Conservation (phyloP, 768 basidiomycete genomes). For the Mycena alexandri region DNA sequence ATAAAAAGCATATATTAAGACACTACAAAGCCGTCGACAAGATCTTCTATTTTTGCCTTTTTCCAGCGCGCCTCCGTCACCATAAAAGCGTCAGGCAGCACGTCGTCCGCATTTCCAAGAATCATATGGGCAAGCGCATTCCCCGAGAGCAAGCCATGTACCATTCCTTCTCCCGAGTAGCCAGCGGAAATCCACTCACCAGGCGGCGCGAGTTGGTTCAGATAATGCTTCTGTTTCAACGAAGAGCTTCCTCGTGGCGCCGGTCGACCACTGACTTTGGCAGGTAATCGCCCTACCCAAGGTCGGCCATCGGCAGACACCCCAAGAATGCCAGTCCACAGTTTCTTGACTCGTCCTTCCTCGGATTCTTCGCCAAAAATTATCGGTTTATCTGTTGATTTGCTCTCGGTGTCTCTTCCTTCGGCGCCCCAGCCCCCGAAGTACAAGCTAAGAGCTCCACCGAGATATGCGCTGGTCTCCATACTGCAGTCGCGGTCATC, state of each 20-base stretch:
- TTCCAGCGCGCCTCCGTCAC: constrained; percentile 52
- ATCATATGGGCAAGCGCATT: constrained; percentile 64
- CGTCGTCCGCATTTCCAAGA: constrained; percentile 45
- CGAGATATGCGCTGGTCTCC: constrained; percentile 56
- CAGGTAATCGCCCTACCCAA: constrained; percentile 64
- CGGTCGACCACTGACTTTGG: constrained; percentile 47
- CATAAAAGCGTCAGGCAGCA: constrained; percentile 59
- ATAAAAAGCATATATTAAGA: not conserved
- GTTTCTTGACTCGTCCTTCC: constrained; percentile 59
- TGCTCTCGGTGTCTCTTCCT: constrained; percentile 47
- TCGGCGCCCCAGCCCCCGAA: constrained; percentile 58
- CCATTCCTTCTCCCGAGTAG: constrained; percentile 68
- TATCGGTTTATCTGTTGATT: not conserved
- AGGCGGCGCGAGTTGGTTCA: constrained; percentile 37
- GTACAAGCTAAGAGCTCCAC: constrained; percentile 60
- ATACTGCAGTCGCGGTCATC: constrained; percentile 38
- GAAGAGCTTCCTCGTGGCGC: not conserved
- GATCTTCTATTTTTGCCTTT: constrained; percentile 31
- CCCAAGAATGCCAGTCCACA: constrained; percentile 64
- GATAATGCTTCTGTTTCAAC: not conserved
- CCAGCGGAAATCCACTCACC: constrained; percentile 69
- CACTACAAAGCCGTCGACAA: constrained; percentile 22
- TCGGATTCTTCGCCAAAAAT: constrained; percentile 43
- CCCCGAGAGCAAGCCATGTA: constrained; percentile 62
- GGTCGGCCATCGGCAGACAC: constrained; percentile 59